phyloP scores from a whole-genome alignment of 1,139 yeast genomes.

The Debaryomyces nepalensis region DNA sequence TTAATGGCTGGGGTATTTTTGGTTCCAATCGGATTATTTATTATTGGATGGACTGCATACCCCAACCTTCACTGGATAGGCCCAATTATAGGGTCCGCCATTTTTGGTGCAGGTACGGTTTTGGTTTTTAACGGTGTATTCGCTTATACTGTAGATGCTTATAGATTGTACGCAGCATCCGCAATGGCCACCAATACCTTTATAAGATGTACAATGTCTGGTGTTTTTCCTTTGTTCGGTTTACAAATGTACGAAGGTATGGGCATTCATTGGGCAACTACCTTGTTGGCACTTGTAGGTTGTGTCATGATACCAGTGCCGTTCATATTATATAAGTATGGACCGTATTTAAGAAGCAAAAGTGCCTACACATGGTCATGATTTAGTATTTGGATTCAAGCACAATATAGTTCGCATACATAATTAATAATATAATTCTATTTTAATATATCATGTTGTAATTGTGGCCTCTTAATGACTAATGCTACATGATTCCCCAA shows the following conservation, averaged over 20 bases:
- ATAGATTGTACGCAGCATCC: constrained; percentile 45
- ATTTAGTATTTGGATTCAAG: neutral
- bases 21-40: constrained; percentile 42
- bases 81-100: constrained; percentile 43
- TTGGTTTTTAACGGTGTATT: constrained; percentile 47
- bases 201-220: constrained; percentile 43
- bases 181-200: constrained; percentile 48
- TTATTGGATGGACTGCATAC: constrained; percentile 48
- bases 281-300: constrained; percentile 41
- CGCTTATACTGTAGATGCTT: constrained; percentile 46
- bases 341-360: constrained; percentile 33
- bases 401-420: neutral
- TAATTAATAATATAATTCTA: no score
- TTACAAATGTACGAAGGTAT: constrained; percentile 38
- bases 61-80: constrained; percentile 44
- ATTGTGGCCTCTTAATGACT: no score
- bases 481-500: no score
- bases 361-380: constrained; percentile 26
- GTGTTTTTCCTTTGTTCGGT: constrained; percentile 46
- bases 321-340: constrained; percentile 39
- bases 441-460: no score
- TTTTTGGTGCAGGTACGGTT: constrained; percentile 43
- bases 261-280: constrained; percentile 48
- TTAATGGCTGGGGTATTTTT: constrained; percentile 40
- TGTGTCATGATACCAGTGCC: constrained; percentile 42